Percentiles rank a stretch among this genome's conserved stretches.
These are phyloP conservation scores for Ettlia oleoabundans DNA, from an alignment of 139 green algal genomes.

Conservation along the genomic window DNA sequence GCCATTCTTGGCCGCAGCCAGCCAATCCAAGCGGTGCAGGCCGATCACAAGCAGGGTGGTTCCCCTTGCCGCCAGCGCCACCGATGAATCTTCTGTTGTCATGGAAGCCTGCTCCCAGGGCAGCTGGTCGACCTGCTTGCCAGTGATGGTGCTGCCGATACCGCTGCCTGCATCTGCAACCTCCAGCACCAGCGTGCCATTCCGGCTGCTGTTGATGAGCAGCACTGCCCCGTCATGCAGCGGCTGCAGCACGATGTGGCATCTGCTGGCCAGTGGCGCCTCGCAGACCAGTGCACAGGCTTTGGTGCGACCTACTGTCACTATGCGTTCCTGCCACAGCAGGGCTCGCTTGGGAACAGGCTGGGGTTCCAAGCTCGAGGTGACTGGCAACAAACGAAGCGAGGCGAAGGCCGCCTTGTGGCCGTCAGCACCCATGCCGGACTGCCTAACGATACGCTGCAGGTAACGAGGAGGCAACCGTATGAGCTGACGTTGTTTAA, in stretches of 20 bases:
- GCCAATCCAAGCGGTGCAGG: neutral
- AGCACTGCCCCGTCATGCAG: neutral
- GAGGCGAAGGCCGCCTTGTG: constrained; percentile 16
- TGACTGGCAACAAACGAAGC: neutral
- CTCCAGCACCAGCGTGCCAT: constrained; percentile 19
- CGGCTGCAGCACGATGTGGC: neutral
- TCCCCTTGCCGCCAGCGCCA: neutral
- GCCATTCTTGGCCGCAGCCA: neutral
- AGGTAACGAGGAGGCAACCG: no score
- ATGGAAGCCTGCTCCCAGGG: neutral
- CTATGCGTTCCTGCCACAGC: neutral
- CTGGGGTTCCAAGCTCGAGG: neutral
- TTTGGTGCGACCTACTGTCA: neutral
- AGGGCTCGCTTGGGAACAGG: neutral
- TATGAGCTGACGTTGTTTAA: no score
- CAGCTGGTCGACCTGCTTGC: neutral
- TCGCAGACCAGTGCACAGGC: neutral
- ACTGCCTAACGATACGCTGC: no score
- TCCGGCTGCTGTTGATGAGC: neutral
- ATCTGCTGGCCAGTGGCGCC: neutral
- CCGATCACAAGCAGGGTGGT: neutral
- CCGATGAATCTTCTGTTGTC: neutral
- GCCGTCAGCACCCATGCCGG: no score
- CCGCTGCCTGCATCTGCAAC: neutral
- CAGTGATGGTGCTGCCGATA: neutral